phyloP scores from a whole-genome alignment of 768 basidiomycete genomes.

The Plicaturopsis crispa region DNA sequence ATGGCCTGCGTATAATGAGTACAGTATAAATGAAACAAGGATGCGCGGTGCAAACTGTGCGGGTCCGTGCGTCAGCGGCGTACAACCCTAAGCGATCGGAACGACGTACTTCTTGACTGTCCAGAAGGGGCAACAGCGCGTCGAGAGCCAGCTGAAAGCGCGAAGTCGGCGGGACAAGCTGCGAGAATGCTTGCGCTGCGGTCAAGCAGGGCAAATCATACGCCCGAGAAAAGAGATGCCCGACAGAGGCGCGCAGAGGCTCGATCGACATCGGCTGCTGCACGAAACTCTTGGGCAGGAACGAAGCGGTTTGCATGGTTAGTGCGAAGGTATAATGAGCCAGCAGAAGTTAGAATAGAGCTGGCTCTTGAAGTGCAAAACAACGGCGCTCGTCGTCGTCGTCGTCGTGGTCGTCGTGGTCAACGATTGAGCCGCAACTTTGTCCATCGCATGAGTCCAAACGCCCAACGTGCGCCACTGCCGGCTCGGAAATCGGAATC shows the following conservation, averaged over 20 bases:
- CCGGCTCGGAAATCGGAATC: too few species aligned
- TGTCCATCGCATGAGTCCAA: too few species aligned
- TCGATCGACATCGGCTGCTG: slow-evolving; percentile 30
- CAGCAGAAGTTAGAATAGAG: slow-evolving; percentile 16
- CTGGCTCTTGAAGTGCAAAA: slow-evolving; percentile 23
- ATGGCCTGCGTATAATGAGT: slow-evolving; percentile 73
- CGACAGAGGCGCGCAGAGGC: slow-evolving; percentile 55
- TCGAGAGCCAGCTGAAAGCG: slow-evolving; percentile 82
- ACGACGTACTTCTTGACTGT: slow-evolving; percentile 18
- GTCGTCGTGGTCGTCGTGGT: neutral
- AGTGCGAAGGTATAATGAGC: slow-evolving; percentile 22
- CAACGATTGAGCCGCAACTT: neutral
- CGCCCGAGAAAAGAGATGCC: slow-evolving; percentile 58
- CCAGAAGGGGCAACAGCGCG: slow-evolving; percentile 67
- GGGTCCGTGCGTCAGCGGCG: neutral
- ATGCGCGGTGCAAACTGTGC: slow-evolving; percentile 66
- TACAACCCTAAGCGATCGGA: neutral
- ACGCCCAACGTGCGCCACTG: too few species aligned
- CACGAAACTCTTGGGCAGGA: slow-evolving; percentile 23
- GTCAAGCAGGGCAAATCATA: slow-evolving; percentile 70
- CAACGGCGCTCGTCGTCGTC: slow-evolving; percentile 19
- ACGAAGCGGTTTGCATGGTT: slow-evolving; percentile 22
- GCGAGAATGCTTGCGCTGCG: slow-evolving; percentile 65
- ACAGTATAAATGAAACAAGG: slow-evolving; percentile 72
- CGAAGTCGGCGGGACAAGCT: slow-evolving; percentile 68